A percentile compares a stretch with the other conserved stretches of the same genome.
phyloP scores from a whole-genome alignment of 805 yeast species.

The Ogataea allantospora region DNA sequence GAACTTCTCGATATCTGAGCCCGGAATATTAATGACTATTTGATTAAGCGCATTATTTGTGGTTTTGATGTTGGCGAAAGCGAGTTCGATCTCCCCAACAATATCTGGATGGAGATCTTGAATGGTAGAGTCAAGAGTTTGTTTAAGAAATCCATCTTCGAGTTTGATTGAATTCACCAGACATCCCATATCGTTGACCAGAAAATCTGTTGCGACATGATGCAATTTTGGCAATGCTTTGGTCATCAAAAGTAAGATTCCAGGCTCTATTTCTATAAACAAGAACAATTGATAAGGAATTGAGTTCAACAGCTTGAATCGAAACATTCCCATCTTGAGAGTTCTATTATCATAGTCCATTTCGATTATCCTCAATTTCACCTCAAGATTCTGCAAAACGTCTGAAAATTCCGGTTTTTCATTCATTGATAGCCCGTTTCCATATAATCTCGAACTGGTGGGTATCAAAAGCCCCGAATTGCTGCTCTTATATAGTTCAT shows the following conservation, averaged over 20 bases:
- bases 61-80: slow-evolving; percentile 19
- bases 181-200: slow-evolving; percentile 26
- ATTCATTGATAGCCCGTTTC: slow-evolving; percentile 20
- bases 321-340: slow-evolving; percentile 28
- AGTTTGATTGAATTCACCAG: slow-evolving; percentile 17
- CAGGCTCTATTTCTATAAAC: slow-evolving; percentile 26
- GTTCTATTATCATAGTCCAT: slow-evolving; percentile 7
- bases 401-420: slow-evolving; percentile 26
- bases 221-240: slow-evolving; percentile 23
- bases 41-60: slow-evolving; percentile 21
- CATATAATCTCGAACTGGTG: slow-evolving; percentile 21
- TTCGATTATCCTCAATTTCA: slow-evolving; percentile 26
- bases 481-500: slow-evolving; percentile 22
- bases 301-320: slow-evolving; percentile 28
- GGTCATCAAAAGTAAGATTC: slow-evolving; percentile 20
- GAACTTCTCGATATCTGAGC: slow-evolving; percentile 24
- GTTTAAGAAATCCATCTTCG: slow-evolving; percentile 15
- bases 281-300: slow-evolving; percentile 30
- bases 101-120: slow-evolving; percentile 1
- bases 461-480: slow-evolving; percentile 22
- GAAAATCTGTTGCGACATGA: slow-evolving; percentile 19
- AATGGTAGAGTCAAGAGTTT: slow-evolving; percentile 14
- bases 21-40: slow-evolving; percentile 26
- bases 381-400: slow-evolving; percentile 21
- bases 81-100: slow-evolving; percentile 20